These are phyloP conservation scores for Aspergillus kassunensis DNA, from an alignment of 495 filamentous ascomycete genomes.

Conservation along the genomic window DNA sequence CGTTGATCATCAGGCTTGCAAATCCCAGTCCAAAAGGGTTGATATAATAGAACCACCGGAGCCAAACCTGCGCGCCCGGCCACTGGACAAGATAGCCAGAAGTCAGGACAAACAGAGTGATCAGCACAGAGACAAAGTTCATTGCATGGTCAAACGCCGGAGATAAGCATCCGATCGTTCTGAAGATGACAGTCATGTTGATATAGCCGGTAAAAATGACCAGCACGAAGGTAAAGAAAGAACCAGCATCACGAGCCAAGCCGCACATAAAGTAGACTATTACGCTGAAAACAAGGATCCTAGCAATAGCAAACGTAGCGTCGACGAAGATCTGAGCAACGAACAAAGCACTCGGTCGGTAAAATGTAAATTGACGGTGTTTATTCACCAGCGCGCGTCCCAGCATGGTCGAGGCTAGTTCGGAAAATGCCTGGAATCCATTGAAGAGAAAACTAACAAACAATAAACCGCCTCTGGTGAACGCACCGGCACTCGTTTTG, in stretches of 20 bases:
- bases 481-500: conserved; percentile 63
- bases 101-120: conserved; percentile 75
- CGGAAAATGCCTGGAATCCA: conserved; percentile 72
- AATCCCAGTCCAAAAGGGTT: conserved; percentile 75
- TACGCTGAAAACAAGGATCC: conserved; percentile 67
- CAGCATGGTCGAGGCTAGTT: conserved; percentile 67
- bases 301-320: conserved; percentile 60
- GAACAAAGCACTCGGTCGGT: conserved; percentile 74
- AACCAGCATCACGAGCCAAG: conserved; percentile 60
- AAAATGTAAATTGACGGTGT: conserved; percentile 74
- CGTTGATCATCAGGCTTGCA: conserved; percentile 75
- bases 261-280: conserved; percentile 81
- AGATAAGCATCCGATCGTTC: conserved; percentile 71
- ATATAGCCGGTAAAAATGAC: conserved; percentile 67
- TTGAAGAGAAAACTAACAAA: conserved; percentile 77
- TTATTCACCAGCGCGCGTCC: conserved; percentile 74
- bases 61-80: conserved; percentile 64
- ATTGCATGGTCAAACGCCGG: conserved; percentile 85
- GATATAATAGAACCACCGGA: conserved; percentile 78
- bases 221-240: conserved; percentile 76
- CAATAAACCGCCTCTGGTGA: conserved; percentile 71
- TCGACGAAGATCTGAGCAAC: conserved; percentile 79
- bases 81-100: conserved; percentile 79
- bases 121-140: conserved; percentile 70
- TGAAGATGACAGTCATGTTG: conserved; percentile 76